Evolutionary conservation across 306 rosid species (phyloP).

Genomic region (Acacia acuminata): DNA sequence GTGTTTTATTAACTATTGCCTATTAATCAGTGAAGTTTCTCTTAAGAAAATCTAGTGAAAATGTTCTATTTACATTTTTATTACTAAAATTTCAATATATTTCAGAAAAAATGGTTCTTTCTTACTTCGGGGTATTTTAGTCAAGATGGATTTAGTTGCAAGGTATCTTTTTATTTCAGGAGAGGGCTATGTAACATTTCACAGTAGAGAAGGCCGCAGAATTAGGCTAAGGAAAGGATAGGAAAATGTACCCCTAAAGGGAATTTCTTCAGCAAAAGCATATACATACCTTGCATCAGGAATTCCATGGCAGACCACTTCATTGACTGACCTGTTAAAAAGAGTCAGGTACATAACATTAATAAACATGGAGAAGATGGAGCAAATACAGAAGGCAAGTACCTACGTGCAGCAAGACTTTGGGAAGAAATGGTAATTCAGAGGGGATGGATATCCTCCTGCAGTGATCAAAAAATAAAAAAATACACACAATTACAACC

Average conservation of each 20-base stretch:
- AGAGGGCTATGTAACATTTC: background rate
- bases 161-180: background rate
- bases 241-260: background rate
- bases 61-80: background rate
- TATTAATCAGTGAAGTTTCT: background rate
- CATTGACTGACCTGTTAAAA: slow-evolving; percentile 86
- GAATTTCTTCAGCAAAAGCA: background rate
- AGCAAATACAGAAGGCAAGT: slow-evolving; percentile 44
- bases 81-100: background rate
- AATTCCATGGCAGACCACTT: slow-evolving; percentile 98
- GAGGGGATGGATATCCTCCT: slow-evolving; percentile 99
- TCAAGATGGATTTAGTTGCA: background rate
- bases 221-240: background rate
- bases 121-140: background rate
- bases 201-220: background rate
- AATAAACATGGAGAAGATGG: slow-evolving; percentile 22
- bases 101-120: background rate
- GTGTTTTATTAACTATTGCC: background rate
- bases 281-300: slow-evolving; percentile 85
- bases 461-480: slow-evolving; percentile 12
- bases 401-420: slow-evolving; percentile 99
- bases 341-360: slow-evolving; percentile 11
- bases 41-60: background rate
- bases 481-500: slow-evolving; percentile 14
- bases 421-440: slow-evolving; percentile 90